Evolutionary conservation across 768 basidiomycete species (phyloP).

Genomic region (Hygrophorus pudorinus): DNA sequence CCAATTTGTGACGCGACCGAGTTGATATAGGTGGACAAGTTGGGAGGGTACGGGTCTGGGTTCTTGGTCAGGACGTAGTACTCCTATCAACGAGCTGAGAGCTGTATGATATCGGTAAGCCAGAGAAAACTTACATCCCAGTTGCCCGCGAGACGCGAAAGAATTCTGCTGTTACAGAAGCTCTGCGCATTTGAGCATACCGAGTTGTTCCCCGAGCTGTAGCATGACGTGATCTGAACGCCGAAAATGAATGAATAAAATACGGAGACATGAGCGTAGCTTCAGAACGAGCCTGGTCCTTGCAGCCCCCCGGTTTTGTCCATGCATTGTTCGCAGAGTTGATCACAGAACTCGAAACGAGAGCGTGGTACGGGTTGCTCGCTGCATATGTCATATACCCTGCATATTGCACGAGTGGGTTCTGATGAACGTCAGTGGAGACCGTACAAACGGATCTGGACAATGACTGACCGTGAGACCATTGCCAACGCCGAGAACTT

Average conservation of each 20-base stretch:
- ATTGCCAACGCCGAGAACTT: constrained; percentile 53
- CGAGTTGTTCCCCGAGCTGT: constrained; percentile 34
- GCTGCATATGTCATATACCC: constrained; percentile 47
- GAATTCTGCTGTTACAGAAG: constrained; percentile 48
- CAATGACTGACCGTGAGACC: constrained; percentile 41
- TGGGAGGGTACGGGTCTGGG: constrained; percentile 43
- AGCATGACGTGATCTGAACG: constrained; percentile 41
- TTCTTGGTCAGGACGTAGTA: constrained; percentile 39
- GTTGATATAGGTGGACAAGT: constrained; percentile 23
- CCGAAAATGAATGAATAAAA: not conserved
- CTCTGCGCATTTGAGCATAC: constrained; percentile 48
- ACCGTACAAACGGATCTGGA: not conserved
- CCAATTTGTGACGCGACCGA: constrained; percentile 29
- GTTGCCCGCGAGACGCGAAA: constrained; percentile 42
- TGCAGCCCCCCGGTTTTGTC: constrained; percentile 36
- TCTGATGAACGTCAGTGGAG: constrained; percentile 13
- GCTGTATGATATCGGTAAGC: constrained; percentile 22
- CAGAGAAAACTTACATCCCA: constrained; percentile 18
- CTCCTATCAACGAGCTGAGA: constrained; percentile 16
- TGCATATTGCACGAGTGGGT: constrained; percentile 44
- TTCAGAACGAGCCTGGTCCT: constrained; percentile 32
- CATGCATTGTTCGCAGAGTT: constrained; percentile 32
- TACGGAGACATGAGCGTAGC: not conserved
- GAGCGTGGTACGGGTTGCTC: constrained; percentile 45
- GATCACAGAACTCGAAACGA: constrained; percentile 36